Evolutionary conservation across 2,329 filamentous ascomycete species (phyloP).

Genomic region (Emmonsia crescens): DNA sequence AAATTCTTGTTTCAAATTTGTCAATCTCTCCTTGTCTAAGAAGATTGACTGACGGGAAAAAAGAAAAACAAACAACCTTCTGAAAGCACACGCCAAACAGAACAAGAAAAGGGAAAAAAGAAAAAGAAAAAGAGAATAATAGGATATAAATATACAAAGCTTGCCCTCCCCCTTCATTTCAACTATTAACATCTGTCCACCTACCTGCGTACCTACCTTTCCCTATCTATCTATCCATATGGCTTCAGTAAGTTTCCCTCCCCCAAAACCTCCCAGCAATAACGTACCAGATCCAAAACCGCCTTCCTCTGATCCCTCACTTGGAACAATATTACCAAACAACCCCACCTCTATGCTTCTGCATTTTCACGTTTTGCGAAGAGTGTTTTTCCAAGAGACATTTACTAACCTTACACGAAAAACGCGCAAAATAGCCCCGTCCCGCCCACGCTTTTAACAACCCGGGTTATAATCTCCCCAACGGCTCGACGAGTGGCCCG

Average conservation of each 20-base stretch:
- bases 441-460: constrained; percentile 33
- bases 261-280: too few species aligned
- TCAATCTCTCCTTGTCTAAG: background rate
- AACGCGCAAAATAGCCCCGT: constrained; percentile 26
- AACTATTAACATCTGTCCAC: background rate
- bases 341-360: background rate
- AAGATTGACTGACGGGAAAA: background rate
- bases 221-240: constrained; percentile 22
- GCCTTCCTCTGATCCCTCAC: background rate
- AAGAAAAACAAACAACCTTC: background rate
- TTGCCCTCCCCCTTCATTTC: background rate
- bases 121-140: background rate
- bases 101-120: background rate
- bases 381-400: background rate
- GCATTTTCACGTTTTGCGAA: constrained; percentile 6
- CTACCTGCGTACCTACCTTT: background rate
- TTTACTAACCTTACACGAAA: constrained; percentile 16
- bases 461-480: constrained; percentile 33
- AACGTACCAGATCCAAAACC: background rate
- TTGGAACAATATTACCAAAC: background rate
- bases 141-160: background rate
- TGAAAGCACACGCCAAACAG: background rate
- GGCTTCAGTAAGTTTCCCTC: constrained; percentile 37
- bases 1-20: background rate
- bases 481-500: constrained; percentile 35